phyloP scores from a whole-genome alignment of 805 yeast species.

The Kodamaea restingae region DNA sequence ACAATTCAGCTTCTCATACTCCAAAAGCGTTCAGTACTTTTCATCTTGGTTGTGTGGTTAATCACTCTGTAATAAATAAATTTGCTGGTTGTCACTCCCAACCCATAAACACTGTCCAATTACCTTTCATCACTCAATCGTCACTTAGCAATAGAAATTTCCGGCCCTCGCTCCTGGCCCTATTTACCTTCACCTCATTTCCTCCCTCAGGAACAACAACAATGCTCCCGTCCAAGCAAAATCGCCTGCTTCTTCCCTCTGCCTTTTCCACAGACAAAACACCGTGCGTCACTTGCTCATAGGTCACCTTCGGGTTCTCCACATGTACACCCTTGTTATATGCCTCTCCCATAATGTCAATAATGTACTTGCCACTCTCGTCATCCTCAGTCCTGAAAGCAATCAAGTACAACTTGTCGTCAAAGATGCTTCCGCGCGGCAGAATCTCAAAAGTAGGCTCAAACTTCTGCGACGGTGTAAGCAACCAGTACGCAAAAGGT shows the following conservation, averaged over 20 bases:
- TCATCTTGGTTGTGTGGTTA: too few relatives aligned
- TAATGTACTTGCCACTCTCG: slow-evolving; percentile 26
- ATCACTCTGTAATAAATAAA: too few relatives aligned
- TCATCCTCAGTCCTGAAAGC: slow-evolving; percentile 37
- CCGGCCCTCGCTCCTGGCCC: too few relatives aligned
- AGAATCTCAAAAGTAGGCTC: slow-evolving; percentile 62
- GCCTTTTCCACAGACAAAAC: slow-evolving; percentile 4
- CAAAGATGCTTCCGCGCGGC: slow-evolving; percentile 49
- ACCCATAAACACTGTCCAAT: too few relatives aligned
- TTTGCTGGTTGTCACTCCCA: too few relatives aligned
- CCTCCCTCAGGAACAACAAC: slow-evolving; percentile 13
- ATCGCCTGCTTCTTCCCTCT: slow-evolving; percentile 39
- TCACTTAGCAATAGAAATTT: too few relatives aligned
- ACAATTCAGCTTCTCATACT: too few relatives aligned
- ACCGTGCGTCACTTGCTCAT: slow-evolving; percentile 27
- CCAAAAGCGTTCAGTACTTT: too few relatives aligned
- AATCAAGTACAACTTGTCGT: slow-evolving; percentile 42
- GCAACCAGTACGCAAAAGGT: slow-evolving; percentile 56
- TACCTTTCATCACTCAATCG: too few relatives aligned
- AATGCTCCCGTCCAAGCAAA: slow-evolving; percentile 68
- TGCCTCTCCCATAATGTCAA: slow-evolving; percentile 55
- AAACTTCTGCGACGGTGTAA: slow-evolving; percentile 52
- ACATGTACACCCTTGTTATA: slow-evolving; percentile 57
- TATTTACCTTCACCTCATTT: slow-evolving; percentile 12
- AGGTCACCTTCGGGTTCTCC: slow-evolving; percentile 44